Conservation (phyloP, 305 asterid species). For the Fraxinus dipetala region DNA sequence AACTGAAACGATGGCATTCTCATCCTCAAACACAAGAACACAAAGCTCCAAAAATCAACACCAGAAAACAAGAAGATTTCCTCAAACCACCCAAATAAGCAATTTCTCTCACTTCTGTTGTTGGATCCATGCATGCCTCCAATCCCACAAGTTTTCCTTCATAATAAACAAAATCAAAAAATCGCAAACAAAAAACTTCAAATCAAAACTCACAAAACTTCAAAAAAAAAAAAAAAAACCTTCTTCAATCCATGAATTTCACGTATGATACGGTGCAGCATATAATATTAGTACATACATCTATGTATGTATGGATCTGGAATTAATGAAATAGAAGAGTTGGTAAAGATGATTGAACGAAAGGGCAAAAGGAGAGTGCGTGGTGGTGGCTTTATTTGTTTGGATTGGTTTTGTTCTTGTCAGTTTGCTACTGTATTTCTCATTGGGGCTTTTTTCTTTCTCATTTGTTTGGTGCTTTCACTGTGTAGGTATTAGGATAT, state of each 20-base stretch:
- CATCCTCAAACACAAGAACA: constrained; percentile 39
- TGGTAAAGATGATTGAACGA: constrained; percentile 35
- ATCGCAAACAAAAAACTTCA: neutral
- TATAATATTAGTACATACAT: neutral
- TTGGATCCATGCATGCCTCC: constrained; percentile 15
- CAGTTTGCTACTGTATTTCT: constrained; percentile 15
- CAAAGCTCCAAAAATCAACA: constrained; percentile 20
- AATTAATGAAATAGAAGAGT: constrained; percentile 33
- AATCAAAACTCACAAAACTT: neutral
- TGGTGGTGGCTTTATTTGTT: constrained; percentile 38
- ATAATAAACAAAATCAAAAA: constrained; percentile 20
- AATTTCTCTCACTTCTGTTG: neutral
- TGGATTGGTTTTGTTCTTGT: constrained; percentile 8
- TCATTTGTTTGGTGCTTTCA: constrained; percentile 26
- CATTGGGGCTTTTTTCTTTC: constrained; percentile 18
- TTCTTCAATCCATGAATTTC: constrained; percentile 8
- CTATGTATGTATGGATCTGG: constrained; percentile 38
- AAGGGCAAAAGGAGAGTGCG: constrained; percentile 27
- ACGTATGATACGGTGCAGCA: neutral
- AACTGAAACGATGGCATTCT: constrained; percentile 30
- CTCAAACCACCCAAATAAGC: neutral
- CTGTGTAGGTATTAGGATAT: constrained; percentile 21
- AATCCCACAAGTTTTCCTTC: constrained; percentile 7
- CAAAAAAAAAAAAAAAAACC: neutral
- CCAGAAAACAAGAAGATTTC: neutral